Evolutionary conservation across 1,284 basidiomycete species (phyloP).

Genomic region (Heterobasidion parviporum): DNA sequence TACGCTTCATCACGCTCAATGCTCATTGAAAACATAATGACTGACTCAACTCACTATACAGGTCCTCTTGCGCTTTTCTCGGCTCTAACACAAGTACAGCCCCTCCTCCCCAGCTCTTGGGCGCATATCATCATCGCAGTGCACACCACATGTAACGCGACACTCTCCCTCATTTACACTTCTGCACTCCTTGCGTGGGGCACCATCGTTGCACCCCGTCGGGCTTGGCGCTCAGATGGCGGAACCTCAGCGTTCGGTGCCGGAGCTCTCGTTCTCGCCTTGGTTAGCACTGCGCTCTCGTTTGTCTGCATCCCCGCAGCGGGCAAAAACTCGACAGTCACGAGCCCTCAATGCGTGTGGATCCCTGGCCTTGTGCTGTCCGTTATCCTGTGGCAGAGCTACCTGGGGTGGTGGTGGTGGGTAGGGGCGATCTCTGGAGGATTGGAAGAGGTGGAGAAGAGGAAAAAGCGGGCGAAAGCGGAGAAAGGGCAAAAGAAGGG

Average conservation of each 20-base stretch:
- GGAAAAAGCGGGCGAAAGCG: neutral
- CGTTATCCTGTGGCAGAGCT: constrained; percentile 3
- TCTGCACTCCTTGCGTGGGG: neutral
- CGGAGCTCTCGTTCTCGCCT: neutral
- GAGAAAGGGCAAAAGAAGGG: neutral
- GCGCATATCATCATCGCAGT: neutral
- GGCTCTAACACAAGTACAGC: neutral
- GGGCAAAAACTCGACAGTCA: neutral
- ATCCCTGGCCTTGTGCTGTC: neutral
- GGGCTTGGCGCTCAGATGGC: constrained; percentile 1
- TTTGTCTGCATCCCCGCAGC: neutral
- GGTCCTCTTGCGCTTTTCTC: neutral
- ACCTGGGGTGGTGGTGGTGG: constrained; percentile 1
- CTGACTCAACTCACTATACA: neutral
- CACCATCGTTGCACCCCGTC: neutral
- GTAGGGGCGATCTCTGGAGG: neutral
- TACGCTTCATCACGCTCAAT: neutral
- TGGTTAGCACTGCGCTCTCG: neutral
- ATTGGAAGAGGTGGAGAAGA: neutral
- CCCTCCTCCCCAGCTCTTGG: neutral
- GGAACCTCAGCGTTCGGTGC: neutral
- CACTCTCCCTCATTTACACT: constrained; percentile 1
- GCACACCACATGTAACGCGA: neutral
- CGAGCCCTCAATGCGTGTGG: neutral
- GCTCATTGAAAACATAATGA: neutral